These are phyloP conservation scores for Solanum sparsipilum DNA, from an alignment of 257 asterid species.

Conservation along the genomic window DNA sequence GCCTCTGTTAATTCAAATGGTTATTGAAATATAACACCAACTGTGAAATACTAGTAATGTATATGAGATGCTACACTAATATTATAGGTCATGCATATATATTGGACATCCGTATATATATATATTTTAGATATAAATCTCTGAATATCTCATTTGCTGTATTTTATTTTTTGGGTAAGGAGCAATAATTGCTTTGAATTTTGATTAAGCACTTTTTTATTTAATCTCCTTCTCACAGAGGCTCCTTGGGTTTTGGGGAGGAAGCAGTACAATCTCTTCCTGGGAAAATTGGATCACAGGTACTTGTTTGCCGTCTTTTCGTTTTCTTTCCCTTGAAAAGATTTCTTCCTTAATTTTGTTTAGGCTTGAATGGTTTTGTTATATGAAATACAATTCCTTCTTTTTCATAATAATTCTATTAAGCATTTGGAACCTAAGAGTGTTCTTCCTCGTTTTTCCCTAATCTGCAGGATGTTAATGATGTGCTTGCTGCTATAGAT, in stretches of 20 bases:
- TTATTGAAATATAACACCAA: neutral
- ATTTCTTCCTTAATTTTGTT: neutral
- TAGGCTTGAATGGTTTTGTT: neutral
- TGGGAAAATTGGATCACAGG: conserved; percentile 94
- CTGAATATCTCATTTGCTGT: neutral
- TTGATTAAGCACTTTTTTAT: neutral
- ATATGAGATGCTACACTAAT: neutral
- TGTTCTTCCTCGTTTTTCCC: neutral
- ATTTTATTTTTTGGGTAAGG: neutral
- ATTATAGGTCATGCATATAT: neutral
- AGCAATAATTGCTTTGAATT: neutral
- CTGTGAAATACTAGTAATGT: neutral
- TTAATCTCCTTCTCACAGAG: conserved; percentile 31
- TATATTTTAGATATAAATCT: neutral
- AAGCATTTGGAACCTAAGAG: neutral
- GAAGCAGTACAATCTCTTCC: conserved; percentile 99
- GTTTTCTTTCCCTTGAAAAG: neutral
- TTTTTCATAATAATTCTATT: neutral
- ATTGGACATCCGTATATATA: neutral
- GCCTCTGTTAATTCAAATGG: neutral
- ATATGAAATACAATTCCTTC: neutral
- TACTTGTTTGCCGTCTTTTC: conserved; percentile 4
- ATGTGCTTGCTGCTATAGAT: conserved; percentile 76
- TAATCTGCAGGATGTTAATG: conserved; percentile 67
- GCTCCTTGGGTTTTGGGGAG: conserved; percentile 96